Evolutionary conservation across 306 rosid species (phyloP).

Genomic region (Vachellia pachyceras): DNA sequence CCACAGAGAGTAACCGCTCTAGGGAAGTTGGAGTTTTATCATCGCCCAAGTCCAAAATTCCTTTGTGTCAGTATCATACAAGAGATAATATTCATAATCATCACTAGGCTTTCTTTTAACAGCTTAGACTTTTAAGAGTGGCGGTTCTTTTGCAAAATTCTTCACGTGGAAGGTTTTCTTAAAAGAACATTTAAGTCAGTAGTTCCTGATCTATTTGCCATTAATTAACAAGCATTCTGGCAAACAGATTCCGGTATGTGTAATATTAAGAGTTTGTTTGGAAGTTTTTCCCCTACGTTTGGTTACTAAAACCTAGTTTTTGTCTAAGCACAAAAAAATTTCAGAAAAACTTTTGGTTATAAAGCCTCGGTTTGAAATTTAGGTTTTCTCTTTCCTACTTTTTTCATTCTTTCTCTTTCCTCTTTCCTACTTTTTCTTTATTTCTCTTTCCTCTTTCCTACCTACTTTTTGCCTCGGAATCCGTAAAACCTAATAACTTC

Average conservation of each 20-base stretch:
- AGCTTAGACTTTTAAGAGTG: neutral
- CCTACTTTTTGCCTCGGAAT: too few relatives aligned
- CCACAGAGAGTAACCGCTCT: neutral
- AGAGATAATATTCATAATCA: neutral
- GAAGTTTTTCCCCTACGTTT: too few relatives aligned
- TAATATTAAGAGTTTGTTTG: too few relatives aligned
- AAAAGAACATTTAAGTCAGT: neutral
- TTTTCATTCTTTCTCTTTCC: too few relatives aligned
- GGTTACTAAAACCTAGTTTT: too few relatives aligned
- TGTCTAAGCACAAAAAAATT: too few relatives aligned
- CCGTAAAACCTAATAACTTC: too few relatives aligned
- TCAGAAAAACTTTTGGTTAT: too few relatives aligned
- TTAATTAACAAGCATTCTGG: neutral
- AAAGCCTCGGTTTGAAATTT: too few relatives aligned
- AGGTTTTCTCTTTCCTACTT: too few relatives aligned
- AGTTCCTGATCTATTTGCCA: neutral
- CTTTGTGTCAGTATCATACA: neutral
- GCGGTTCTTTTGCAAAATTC: neutral
- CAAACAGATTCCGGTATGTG: neutral
- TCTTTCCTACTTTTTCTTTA: too few relatives aligned
- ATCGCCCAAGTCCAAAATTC: neutral
- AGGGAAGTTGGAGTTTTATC: neutral
- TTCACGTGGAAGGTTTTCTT: neutral
- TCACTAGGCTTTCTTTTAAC: neutral
- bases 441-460: too few relatives aligned